Base-by-base conservation (phyloP, 768 basidiomycete genomes). In the Mycena leptocephala region DNA sequence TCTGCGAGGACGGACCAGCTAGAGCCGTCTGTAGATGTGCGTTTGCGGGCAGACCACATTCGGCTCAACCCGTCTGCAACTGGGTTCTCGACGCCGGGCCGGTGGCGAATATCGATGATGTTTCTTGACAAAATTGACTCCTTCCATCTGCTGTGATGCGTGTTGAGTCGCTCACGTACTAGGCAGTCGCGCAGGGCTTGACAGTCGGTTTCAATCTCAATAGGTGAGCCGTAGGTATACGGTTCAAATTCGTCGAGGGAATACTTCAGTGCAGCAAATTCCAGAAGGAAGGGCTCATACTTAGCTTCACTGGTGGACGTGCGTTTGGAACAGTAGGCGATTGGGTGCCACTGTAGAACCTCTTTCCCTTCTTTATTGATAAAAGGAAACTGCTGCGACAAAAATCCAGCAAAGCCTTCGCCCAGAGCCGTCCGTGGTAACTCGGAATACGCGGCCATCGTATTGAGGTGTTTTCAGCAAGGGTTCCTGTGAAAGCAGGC, bases 291-390 rank as follows among this genome's bases (percentile, higher is more conserved):
- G 0, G 83, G 84, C 56, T 81, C 76, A 70, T 85, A 87, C 43
- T 79, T 79, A 68, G 81, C 83, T 74, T 86, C 85, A 2, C 79
- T 75, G 0, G 41, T 43, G 0, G 85, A 87, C 14, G 85, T 86
- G 11, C 83, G 74, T 65, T 87, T 87, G 4, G 85, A 87, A 16
- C 81, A 80, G 72, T 83, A 87, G 0, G 75, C 84, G 7, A 87
- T 79, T 1, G 85, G 86, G 59, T 85, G 83, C 26, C 80, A 65
- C 9, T 70, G 33, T 5, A 72, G 22, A 1, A 79, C 73, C 7
- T 56, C 65, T 14, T 61, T 70, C 1, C 83, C 80, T 13, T 77
- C 73, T 7, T 79, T 78, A 24, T 77, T 30, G 7, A 65, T 70
- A 18, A 62, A 66, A 1, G 76, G 39, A 48, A 76, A 80, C 7